phyloP scores from a whole-genome alignment of 2,329 filamentous ascomycete genomes.

The Escovopsis sp. region DNA sequence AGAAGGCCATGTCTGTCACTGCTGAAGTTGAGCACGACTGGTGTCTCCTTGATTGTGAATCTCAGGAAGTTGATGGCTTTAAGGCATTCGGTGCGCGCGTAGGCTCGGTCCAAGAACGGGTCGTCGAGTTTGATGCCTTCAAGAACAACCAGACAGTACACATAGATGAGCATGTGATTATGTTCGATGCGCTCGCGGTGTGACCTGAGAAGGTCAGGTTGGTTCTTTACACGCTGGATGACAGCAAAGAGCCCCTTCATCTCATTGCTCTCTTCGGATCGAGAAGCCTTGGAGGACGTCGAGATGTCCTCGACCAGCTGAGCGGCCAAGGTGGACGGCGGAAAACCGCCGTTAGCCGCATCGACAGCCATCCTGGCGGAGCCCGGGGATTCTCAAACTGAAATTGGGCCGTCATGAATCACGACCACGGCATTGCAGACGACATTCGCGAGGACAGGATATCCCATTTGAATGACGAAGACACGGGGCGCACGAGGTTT shows the following conservation, averaged over 20 bases:
- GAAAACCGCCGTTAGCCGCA: slow-evolving; percentile 19
- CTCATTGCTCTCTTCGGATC: slow-evolving; percentile 53
- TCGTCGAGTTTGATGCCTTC: slow-evolving; percentile 54
- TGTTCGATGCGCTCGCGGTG: slow-evolving; percentile 54
- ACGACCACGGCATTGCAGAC: slow-evolving; percentile 12
- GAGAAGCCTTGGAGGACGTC: slow-evolving; percentile 44
- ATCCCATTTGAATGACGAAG: neutral
- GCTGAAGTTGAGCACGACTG: slow-evolving; percentile 44
- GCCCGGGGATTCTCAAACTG: slow-evolving; percentile 8
- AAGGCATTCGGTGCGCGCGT: slow-evolving; percentile 43
- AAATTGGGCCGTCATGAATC: slow-evolving; percentile 16
- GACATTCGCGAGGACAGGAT: neutral
- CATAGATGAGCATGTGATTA: slow-evolving; percentile 74
- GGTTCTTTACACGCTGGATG: slow-evolving; percentile 39
- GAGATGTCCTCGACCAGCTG: slow-evolving; percentile 74
- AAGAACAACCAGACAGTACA: slow-evolving; percentile 66
- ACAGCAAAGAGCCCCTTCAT: slow-evolving; percentile 54
- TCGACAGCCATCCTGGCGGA: slow-evolving; percentile 7
- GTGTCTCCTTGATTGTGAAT: slow-evolving; percentile 61
- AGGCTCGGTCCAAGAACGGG: slow-evolving; percentile 44
- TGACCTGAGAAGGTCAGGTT: slow-evolving; percentile 40
- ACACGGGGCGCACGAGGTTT: neutral
- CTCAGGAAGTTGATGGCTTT: slow-evolving; percentile 68
- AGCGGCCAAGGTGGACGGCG: slow-evolving; percentile 73
- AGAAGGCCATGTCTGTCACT: slow-evolving; percentile 27